These are phyloP conservation scores for Solanum etuberosum DNA, from an alignment of 257 asterid genomes.

Conservation along the genomic window DNA sequence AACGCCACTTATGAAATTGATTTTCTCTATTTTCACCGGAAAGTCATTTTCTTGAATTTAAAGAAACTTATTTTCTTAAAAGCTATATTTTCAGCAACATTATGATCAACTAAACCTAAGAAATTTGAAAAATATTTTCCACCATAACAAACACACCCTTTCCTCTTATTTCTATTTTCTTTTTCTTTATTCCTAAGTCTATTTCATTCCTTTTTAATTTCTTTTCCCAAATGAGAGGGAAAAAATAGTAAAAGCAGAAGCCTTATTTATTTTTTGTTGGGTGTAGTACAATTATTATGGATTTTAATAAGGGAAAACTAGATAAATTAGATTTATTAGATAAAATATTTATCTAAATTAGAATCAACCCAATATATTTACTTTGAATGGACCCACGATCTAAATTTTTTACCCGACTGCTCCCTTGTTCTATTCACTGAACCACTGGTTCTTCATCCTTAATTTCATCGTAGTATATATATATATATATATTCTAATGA, in stretches of 20 bases:
- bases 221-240: background rate
- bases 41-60: background rate
- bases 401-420: too few relatives aligned
- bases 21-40: background rate
- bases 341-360: too few relatives aligned
- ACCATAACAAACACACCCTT: background rate
- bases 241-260: background rate
- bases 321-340: too few relatives aligned
- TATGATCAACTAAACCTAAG: background rate
- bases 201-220: background rate
- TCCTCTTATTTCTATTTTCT: background rate
- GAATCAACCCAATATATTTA: too few relatives aligned
- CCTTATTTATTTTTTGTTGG: background rate
- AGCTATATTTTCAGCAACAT: background rate
- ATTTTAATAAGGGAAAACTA: too few relatives aligned
- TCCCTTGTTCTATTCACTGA: too few relatives aligned
- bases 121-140: background rate
- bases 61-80: background rate
- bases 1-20: background rate
- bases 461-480: too few relatives aligned
- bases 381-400: too few relatives aligned
- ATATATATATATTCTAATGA: too few relatives aligned
- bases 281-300: background rate
- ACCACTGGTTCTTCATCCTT: too few relatives aligned
- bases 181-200: background rate